Percentiles rank a stretch among this genome's conserved stretches.
Conservation (phyloP, 352 stramenopile species). For the Phytophthora foliorum region DNA sequence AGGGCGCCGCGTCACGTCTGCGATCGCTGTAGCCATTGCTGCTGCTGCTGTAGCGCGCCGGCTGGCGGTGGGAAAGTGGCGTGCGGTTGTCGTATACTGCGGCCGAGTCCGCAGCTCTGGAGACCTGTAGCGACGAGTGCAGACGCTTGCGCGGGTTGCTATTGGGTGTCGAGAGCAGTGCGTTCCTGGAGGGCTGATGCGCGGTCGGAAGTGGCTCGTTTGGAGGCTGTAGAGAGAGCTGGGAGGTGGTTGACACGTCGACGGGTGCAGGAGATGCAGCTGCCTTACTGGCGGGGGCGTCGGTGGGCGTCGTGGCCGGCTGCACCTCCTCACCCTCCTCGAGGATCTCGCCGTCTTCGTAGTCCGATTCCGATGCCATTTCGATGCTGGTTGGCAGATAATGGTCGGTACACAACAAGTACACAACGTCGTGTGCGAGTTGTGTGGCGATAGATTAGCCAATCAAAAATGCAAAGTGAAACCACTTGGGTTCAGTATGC, state of each 20-base stretch:
- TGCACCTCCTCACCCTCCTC: slow-evolving; percentile 68
- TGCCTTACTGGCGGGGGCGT: background rate
- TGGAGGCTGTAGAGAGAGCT: slow-evolving; percentile 2
- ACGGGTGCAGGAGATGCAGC: background rate
- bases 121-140: slow-evolving; percentile 18
- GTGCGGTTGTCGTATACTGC: slow-evolving; percentile 27
- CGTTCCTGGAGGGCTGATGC: background rate
- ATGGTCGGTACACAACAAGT: background rate
- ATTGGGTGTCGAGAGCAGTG: slow-evolving; percentile 15
- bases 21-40: slow-evolving; percentile 24
- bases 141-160: slow-evolving; percentile 30
- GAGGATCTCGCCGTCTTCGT: slow-evolving; percentile 81
- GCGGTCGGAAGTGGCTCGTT: background rate
- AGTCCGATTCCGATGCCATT: slow-evolving; percentile 52
- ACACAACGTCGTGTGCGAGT: background rate
- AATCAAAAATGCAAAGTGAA: background rate
- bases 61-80: slow-evolving; percentile 29
- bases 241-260: background rate
- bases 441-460: background rate
- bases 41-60: slow-evolving; percentile 23
- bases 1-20: slow-evolving; percentile 13
- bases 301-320: background rate
- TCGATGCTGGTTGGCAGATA: slow-evolving; percentile 14
- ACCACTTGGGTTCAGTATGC: background rate
- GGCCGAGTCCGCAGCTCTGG: background rate